Base-by-base conservation (phyloP, 2,329 filamentous ascomycete genomes). In the Colletotrichum sojae region DNA sequence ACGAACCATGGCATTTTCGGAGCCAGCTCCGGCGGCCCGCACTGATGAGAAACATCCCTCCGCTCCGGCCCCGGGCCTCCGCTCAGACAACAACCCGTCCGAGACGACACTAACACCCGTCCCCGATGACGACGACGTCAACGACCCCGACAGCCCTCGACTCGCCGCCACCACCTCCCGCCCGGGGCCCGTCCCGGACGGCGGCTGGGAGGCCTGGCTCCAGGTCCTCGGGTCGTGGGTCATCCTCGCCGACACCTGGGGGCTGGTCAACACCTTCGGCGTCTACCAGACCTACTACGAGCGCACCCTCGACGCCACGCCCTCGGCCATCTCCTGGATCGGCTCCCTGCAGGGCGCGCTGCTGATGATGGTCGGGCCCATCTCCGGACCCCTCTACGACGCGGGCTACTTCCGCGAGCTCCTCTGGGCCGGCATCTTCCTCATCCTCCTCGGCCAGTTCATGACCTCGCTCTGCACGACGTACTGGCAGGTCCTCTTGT, bases 211-310 rank as follows among this genome's bases (percentile, higher is more conserved):
- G 27, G 74, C 74, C 12, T 76, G 75, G 75, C 65, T 75, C 16
- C 74, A 76, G 39, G 75, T 76, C 4, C 73, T 76, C 25, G 73
- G 73, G 20, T 73, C 71, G 9, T 72, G 71, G 71, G 69, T 66
- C 27, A 52, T 71, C 25, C 71, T 72, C 49, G 69, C 66, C 31
- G 65, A 60, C 27, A 75, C 73, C 31, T 72, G 76, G 57, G 78
- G 79, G n/a, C 71, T 81, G 16, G 76, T 84, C 63, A 84, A 82
- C 73, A 80, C 77, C n/a, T 85, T 82, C 60, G 83, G 83, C 43
- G 81, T 83, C 2, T 85, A 81, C 74, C 82, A 85, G 71, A 81
- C 79, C 5, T 84, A 82, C 74, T 84, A 84, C 70, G 78, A 82
- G 71, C 74, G 75, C 1, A 73, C 74, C 1, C 75, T 82, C 12